A percentile compares a stretch with the other conserved stretches of the same genome.
Evolutionary conservation across 768 basidiomycete genomes (phyloP).

Genomic region (Rhizopogon vinicolor): DNA sequence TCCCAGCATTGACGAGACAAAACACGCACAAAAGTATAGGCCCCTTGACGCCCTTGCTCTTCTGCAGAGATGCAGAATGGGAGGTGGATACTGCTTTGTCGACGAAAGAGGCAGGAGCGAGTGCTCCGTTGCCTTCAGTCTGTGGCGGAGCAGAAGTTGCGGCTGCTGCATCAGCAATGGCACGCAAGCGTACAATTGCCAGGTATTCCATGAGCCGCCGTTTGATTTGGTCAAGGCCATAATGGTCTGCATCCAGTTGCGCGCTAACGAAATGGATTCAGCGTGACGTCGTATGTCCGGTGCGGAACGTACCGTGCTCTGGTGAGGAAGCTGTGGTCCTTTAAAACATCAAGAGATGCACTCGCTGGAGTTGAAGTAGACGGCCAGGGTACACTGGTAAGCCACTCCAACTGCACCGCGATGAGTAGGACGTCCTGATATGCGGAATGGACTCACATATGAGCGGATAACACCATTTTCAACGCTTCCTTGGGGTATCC

Average conservation of each 20-base stretch:
- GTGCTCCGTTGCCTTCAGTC: constrained; percentile 16
- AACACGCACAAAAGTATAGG: constrained; percentile 60
- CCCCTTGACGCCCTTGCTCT: constrained; percentile 52
- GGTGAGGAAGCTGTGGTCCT: constrained; percentile 55
- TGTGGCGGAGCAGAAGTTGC: background rate
- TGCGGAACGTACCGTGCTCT: constrained; percentile 46
- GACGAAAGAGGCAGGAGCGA: constrained; percentile 9
- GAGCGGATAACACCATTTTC: constrained; percentile 86
- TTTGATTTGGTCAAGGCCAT: constrained; percentile 90
- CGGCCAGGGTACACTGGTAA: constrained; percentile 83
- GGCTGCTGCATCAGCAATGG: constrained; percentile 20
- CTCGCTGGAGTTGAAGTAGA: constrained; percentile 25
- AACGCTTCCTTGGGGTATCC: constrained; percentile 86
- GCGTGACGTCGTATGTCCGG: background rate
- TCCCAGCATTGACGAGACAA: background rate
- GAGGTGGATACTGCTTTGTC: constrained; percentile 5
- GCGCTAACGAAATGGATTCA: constrained; percentile 18
- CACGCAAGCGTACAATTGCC: constrained; percentile 68
- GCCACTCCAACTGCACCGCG: constrained; percentile 74
- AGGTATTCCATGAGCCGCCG: constrained; percentile 88
- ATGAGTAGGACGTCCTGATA: background rate
- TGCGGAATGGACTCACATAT: constrained; percentile 49
- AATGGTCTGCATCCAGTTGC: constrained; percentile 88
- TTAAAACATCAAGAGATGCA: constrained; percentile 32
- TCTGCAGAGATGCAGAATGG: constrained; percentile 1